A percentile compares a stretch with the other conserved stretches of the same genome.
These are phyloP conservation scores for Suillus clintonianus DNA, from an alignment of 768 basidiomycete species.

Conservation along the genomic window DNA sequence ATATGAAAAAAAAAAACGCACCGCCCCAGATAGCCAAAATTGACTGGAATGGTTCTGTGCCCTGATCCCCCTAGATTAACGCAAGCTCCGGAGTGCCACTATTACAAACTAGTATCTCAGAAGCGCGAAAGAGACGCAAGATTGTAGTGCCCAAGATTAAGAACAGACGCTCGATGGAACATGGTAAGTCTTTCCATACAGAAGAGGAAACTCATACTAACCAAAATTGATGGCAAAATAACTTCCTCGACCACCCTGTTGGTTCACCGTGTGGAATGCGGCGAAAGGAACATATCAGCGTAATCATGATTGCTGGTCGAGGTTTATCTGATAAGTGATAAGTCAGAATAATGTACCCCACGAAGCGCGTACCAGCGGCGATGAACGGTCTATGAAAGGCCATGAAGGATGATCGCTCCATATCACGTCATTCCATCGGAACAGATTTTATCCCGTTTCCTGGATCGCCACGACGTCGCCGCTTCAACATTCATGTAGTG, in stretches of 20 bases:
- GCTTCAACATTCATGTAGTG: not conserved
- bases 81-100: not conserved
- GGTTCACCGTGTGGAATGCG: not conserved
- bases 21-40: conserved; percentile 2
- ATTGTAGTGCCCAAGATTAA: not conserved
- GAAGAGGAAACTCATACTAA: not conserved
- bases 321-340: conserved; percentile 1
- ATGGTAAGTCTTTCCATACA: not conserved
- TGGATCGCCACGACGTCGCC: not conserved
- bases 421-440: not conserved
- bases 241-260: not conserved
- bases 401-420: not conserved
- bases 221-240: not conserved
- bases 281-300: not conserved
- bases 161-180: not conserved
- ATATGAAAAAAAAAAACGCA: not conserved
- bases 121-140: not conserved
- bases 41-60: not conserved
- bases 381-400: not conserved
- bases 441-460: not conserved
- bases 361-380: not conserved
- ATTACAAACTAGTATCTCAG: not conserved
- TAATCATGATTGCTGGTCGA: not conserved
- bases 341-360: not conserved
- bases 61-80: not conserved